Evolutionary conservation across 2,329 filamentous ascomycete genomes (phyloP).

Genomic region (Epichloe typhina): DNA sequence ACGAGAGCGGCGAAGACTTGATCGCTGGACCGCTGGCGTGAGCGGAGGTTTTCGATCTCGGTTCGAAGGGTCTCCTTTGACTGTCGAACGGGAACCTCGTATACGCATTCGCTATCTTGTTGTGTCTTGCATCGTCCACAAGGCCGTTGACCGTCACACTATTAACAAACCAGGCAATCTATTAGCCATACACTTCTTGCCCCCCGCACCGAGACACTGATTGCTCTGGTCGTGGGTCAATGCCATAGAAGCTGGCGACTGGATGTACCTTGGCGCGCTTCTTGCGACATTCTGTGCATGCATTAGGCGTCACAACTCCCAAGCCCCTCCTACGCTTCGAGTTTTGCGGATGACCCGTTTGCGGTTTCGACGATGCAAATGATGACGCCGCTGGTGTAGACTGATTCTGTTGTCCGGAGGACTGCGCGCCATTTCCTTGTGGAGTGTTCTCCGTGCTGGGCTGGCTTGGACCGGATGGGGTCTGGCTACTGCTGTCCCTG

Average conservation of each 20-base stretch:
- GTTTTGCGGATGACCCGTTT: constrained; percentile 15
- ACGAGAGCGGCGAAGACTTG: constrained; percentile 41
- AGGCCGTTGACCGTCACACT: constrained; percentile 47
- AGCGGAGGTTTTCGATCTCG: constrained; percentile 45
- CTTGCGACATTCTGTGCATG: constrained; percentile 48
- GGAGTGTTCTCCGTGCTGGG: constrained; percentile 21
- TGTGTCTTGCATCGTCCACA: constrained; percentile 43
- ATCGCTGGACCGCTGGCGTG: constrained; percentile 40
- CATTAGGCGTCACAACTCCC: constrained; percentile 45
- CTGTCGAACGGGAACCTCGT: constrained; percentile 49
- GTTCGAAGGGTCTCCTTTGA: constrained; percentile 48
- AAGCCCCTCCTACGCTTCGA: constrained; percentile 41
- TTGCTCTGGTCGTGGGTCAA: not conserved
- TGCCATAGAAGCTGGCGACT: not conserved
- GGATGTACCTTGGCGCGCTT: constrained; percentile 44
- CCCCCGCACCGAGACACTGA: not conserved
- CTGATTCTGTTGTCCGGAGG: constrained; percentile 4
- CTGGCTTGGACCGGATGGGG: constrained; percentile 17
- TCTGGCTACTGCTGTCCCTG: constrained; percentile 17
- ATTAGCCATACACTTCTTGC: not conserved
- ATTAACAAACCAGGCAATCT: not conserved
- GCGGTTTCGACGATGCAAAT: constrained; percentile 10
- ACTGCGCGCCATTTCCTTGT: constrained; percentile 17
- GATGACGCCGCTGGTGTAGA: constrained; percentile 6
- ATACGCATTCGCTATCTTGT: constrained; percentile 42